Evolutionary conservation across 2,329 filamentous ascomycete genomes (phyloP).

Genomic region (Stylonectria norvegica): DNA sequence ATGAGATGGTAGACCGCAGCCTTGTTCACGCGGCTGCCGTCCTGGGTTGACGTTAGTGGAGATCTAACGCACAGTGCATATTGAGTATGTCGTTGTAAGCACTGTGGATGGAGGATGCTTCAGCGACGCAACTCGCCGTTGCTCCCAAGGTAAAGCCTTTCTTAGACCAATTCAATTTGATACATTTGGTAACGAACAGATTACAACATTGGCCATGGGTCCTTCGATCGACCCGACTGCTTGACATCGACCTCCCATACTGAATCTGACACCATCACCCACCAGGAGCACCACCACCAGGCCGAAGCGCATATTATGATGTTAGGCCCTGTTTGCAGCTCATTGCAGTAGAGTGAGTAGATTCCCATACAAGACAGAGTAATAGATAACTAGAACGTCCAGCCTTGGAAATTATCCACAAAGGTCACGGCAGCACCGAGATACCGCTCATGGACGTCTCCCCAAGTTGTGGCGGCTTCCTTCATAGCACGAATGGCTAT

Average conservation of each 20-base stretch:
- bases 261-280: too few relatives aligned
- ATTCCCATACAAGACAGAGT: too few relatives aligned
- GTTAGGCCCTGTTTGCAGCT: too few relatives aligned
- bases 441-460: constrained; percentile 63
- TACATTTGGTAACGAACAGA: too few relatives aligned
- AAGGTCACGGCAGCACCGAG: constrained; percentile 68
- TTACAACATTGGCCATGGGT: too few relatives aligned
- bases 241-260: background rate
- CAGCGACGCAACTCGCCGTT: too few relatives aligned
- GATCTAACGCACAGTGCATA: constrained; percentile 17
- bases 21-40: constrained; percentile 11
- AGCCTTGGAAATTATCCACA: constrained; percentile 69
- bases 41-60: constrained; percentile 12
- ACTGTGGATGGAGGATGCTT: background rate
- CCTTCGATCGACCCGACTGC: too few relatives aligned
- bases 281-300: too few relatives aligned
- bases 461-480: constrained; percentile 72
- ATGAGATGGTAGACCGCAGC: constrained; percentile 12
- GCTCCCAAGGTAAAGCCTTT: too few relatives aligned
- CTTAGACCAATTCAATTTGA: too few relatives aligned
- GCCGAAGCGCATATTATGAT: too few relatives aligned
- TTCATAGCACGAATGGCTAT: constrained; percentile 68
- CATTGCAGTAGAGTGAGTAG: too few relatives aligned
- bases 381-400: constrained; percentile 44
- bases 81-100: background rate